These are phyloP conservation scores for Yamadazyma conglobata DNA, from an alignment of 1,139 yeast genomes.

Conservation along the genomic window DNA sequence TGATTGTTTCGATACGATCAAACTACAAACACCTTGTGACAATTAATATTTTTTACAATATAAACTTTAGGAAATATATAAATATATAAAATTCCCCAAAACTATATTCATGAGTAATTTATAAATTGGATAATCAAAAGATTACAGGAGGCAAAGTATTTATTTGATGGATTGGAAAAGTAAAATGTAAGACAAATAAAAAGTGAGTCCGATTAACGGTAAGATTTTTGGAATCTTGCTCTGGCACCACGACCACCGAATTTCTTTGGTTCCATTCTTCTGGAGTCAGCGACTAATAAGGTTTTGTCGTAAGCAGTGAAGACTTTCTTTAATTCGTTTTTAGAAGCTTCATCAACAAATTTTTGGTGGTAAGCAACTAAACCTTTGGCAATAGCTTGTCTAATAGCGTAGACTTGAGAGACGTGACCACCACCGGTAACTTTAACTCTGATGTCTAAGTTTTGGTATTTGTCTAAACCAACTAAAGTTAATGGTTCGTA, in stretches of 20 bases:
- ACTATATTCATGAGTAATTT: constrained; percentile 4
- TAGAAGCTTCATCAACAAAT: constrained; percentile 98
- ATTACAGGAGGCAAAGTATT: no score
- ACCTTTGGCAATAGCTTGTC: constrained; percentile 99
- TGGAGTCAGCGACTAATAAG: constrained; percentile 97
- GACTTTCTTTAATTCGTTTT: constrained; percentile 98
- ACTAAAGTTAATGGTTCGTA: constrained; percentile 98
- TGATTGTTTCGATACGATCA: no score
- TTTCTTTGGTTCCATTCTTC: constrained; percentile 99
- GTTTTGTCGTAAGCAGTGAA: constrained; percentile 98
- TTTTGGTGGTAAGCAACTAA: constrained; percentile 99
- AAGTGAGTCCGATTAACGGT: no score
- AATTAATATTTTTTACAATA: constrained; percentile 3
- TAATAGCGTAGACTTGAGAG: constrained; percentile 98
- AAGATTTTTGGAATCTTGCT: constrained; percentile 99
- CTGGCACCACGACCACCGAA: constrained; percentile 99
- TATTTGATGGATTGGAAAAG: no score
- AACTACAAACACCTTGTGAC: constrained; percentile 2
- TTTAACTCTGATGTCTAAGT: constrained; percentile 97
- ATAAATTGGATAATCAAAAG: constrained; percentile 3
- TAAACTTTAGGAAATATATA: constrained; percentile 2
- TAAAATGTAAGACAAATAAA: no score
- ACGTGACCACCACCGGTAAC: constrained; percentile 99
- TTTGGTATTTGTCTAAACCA: constrained; percentile 98
- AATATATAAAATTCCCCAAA: constrained; percentile 2